Evolutionary conservation across 257 asterid genomes (phyloP).

Genomic region (Solanum medicagineum): DNA sequence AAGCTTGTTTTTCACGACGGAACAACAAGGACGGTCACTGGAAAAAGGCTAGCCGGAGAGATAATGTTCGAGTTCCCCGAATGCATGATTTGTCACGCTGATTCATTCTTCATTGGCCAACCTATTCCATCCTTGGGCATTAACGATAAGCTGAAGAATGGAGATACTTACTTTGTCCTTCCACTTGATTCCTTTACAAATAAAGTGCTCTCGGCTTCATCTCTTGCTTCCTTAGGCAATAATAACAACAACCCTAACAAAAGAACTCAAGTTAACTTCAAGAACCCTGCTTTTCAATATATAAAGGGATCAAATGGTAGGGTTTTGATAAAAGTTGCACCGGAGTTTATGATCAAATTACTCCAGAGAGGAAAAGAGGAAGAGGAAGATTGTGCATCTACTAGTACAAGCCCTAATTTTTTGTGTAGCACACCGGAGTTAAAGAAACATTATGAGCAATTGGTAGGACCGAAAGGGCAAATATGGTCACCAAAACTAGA

Average conservation of each 20-base stretch:
- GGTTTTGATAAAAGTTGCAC: conserved; percentile 48
- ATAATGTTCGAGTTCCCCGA: conserved; percentile 78
- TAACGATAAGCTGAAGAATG: conserved; percentile 30
- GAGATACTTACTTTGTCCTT: conserved; percentile 55
- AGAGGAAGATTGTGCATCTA: neutral
- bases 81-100: conserved; percentile 57
- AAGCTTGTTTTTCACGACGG: conserved; percentile 42
- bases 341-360: conserved; percentile 35
- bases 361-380: neutral
- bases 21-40: conserved; percentile 19
- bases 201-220: conserved; percentile 32
- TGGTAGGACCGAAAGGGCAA: conserved; percentile 55
- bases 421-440: conserved; percentile 83
- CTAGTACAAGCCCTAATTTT: neutral
- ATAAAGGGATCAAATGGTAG: conserved; percentile 48
- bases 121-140: conserved; percentile 48
- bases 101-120: conserved; percentile 69
- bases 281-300: conserved; percentile 48
- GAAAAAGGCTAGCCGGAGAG: conserved; percentile 54
- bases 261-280: conserved; percentile 13
- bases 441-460: conserved; percentile 50
- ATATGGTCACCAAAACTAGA: conserved; percentile 76
- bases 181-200: conserved; percentile 46
- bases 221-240: conserved; percentile 29
- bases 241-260: neutral